Evolutionary conservation across 2,329 filamentous ascomycete genomes (phyloP), one percentile per base, ranked within the genome.

Genomic region (Neurospora sp.): DNA sequence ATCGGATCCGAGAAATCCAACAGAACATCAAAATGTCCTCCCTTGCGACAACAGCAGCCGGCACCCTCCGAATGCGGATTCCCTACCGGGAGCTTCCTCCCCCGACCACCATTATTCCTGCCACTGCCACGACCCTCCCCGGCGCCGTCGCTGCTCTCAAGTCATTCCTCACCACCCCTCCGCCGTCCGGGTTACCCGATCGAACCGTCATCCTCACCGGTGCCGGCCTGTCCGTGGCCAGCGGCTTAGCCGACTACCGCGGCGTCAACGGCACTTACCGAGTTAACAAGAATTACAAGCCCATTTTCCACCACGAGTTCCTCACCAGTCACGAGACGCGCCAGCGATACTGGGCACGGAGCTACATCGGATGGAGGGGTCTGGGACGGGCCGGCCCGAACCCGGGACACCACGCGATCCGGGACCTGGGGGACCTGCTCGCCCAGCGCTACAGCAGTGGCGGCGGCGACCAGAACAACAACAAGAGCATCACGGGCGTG

Each of bases 221-320:
- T 11, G 96, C 96, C 2, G 96, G 96, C 2, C 91, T 99, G 68
- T 97, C 93, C 1, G 95, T 98, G 9, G 92, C 94, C 4, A 97
- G 93, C 11, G 96, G 96, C 0, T 85, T 99, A 39, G 91, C 95
- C 38, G 96, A 99, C 81, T 99, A 99, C 79, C 86, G 96, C 69
- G 96, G 96, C 23, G 85, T 87, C 68, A 92, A 94, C 74, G 96
- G 96, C 72, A 98, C 95, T 9, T 99, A 99, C 78, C 90, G 93
- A 62, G 86, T 96, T 77, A 98, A 98, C 82, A 93, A 92, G 82
- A 89, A 88, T 15, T 97, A 97, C 78, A 89, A 92, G 2, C 96
- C 95, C 39, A 96, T 97, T 74, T 99, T 97, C 82, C 94, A 92
- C 79, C 89, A 93, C 79, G 96, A 99, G 79, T 99, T 98, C 77